These are phyloP conservation scores for Cordia subcordata DNA, from an alignment of 257 asterid genomes.

Conservation along the genomic window DNA sequence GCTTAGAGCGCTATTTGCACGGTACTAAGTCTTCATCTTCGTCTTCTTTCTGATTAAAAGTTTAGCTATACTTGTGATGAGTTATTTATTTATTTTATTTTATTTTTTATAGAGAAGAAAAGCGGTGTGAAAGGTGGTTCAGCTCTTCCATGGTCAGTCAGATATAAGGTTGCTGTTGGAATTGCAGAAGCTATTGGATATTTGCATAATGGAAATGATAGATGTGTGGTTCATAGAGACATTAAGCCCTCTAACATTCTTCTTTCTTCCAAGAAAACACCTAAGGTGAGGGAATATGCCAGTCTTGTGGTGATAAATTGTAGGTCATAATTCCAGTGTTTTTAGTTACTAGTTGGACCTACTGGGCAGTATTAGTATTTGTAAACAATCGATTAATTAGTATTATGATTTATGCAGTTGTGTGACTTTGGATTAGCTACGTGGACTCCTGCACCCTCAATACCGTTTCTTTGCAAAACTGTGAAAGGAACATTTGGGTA, in stretches of 20 bases:
- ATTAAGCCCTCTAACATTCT: conserved; percentile 96
- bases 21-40: conserved; percentile 31
- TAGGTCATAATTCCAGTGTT: no score
- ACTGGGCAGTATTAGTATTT: conserved; percentile 5
- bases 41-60: conserved; percentile 2
- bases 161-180: conserved; percentile 57
- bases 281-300: conserved; percentile 44
- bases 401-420: conserved; percentile 34
- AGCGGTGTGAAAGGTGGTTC: conserved; percentile 42
- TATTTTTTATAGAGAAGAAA: conserved; percentile 44
- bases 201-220: conserved; percentile 59
- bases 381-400: conserved; percentile 5
- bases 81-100: not conserved
- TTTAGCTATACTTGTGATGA: not conserved
- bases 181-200: conserved; percentile 62
- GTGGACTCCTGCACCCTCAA: conserved; percentile 89
- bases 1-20: conserved; percentile 73
- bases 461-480: conserved; percentile 88
- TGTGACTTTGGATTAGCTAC: conserved; percentile 95
- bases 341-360: conserved; percentile 18
- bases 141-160: conserved; percentile 43
- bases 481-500: conserved; percentile 98
- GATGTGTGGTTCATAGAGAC: conserved; percentile 85
- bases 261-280: conserved; percentile 63
- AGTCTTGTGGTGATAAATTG: conserved; percentile 1